These are phyloP conservation scores for Dichomitus squalens DNA, from an alignment of 1,284 basidiomycete genomes.

Conservation along the genomic window DNA sequence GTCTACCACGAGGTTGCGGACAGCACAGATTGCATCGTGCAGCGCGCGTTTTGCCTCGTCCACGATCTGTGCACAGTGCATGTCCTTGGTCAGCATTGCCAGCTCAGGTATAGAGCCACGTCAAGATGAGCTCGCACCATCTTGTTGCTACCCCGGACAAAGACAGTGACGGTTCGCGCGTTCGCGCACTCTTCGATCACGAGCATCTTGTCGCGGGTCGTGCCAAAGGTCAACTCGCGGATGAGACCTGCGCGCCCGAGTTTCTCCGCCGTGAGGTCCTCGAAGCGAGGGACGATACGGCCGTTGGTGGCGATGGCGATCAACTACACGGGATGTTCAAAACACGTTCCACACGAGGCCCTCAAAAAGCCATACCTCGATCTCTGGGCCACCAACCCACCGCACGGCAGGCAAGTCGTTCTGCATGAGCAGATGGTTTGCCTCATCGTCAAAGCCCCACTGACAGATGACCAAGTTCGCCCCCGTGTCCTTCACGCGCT, in stretches of 20 bases:
- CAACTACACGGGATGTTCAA: conserved; percentile 52
- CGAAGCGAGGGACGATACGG: conserved; percentile 97
- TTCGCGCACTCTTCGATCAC: conserved; percentile 99
- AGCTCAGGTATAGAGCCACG: not conserved
- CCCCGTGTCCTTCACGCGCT: conserved; percentile 95
- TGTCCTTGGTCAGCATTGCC: not conserved
- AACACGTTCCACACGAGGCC: not conserved
- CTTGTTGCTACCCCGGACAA: conserved; percentile 97
- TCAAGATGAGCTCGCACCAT: conserved; percentile 64
- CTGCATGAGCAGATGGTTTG: conserved; percentile 97
- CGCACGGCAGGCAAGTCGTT: conserved; percentile 97
- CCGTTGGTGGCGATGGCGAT: conserved; percentile 99
- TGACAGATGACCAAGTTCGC: conserved; percentile 99
- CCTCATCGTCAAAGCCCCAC: conserved; percentile 99
- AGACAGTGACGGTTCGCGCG: conserved; percentile 94
- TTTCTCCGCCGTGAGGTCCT: conserved; percentile 91
- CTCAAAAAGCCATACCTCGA: conserved; percentile 66
- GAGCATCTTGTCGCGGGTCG: conserved; percentile 98
- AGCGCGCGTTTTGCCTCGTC: conserved; percentile 98
- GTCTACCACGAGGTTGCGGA: conserved; percentile 93
- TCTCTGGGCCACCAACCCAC: conserved; percentile 99
- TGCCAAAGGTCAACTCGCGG: conserved; percentile 94
- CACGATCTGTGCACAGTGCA: conserved; percentile 74
- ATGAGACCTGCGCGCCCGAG: conserved; percentile 93
- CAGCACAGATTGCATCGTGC: conserved; percentile 97